Conservation (phyloP, 163 green algal species). For the Chloromonas sp. region DNA sequence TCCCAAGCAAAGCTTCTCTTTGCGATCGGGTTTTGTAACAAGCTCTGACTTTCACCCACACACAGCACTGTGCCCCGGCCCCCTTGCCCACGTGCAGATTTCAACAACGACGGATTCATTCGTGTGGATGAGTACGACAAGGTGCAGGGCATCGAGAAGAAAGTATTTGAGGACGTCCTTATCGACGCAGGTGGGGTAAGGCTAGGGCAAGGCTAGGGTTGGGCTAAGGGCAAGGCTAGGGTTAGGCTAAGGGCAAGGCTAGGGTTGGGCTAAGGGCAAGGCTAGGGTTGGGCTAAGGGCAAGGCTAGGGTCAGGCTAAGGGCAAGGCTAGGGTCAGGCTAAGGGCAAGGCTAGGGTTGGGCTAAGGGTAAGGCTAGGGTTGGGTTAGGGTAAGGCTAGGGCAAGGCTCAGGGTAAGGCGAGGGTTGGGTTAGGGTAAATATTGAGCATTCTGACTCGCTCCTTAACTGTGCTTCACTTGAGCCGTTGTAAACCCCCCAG, state of each 20-base stretch:
- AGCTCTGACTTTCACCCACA: not conserved
- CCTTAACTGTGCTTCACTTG: too few relatives aligned
- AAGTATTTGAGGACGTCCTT: constrained; percentile 15
- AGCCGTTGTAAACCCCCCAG: too few relatives aligned
- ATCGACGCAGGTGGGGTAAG: not conserved
- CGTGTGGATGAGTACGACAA: not conserved
- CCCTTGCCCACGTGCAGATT: constrained; percentile 1
- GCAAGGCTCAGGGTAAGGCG: too few relatives aligned
- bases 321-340: not conserved
- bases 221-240: not conserved
- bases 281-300: too few relatives aligned
- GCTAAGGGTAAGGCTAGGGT: not conserved
- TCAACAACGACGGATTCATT: constrained; percentile 4
- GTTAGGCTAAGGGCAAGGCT: not conserved
- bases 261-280: too few relatives aligned
- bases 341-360: not conserved
- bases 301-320: too few relatives aligned
- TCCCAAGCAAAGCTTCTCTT: not conserved
- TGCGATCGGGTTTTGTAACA: not conserved
- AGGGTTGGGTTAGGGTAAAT: too few relatives aligned
- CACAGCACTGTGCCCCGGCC: not conserved
- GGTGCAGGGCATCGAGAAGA: constrained; percentile 22
- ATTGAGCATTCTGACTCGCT: too few relatives aligned
- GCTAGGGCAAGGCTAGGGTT: not conserved
- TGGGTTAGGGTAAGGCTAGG: not conserved